phyloP scores from a whole-genome alignment of 208 protist species.

The Crithidia bombi region DNA sequence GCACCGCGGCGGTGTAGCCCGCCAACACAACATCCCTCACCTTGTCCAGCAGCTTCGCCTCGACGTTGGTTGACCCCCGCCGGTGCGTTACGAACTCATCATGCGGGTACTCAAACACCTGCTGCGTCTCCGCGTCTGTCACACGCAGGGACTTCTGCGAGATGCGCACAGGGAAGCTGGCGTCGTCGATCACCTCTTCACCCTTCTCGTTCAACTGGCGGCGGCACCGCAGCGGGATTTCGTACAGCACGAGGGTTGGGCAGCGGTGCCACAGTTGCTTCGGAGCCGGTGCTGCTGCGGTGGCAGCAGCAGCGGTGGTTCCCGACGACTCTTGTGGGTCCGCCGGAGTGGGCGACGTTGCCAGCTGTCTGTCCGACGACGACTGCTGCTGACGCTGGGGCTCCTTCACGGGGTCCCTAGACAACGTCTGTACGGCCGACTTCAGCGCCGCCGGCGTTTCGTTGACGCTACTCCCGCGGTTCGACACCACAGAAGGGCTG shows the following conservation, averaged over 20 bases:
- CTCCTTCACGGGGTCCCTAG: not conserved
- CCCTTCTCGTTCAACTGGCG: slow-evolving; percentile 21
- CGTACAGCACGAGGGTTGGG: slow-evolving; percentile 43
- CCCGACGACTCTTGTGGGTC: not conserved
- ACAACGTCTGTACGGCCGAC: not conserved
- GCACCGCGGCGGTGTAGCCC: slow-evolving; percentile 37
- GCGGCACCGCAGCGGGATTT: slow-evolving; percentile 41
- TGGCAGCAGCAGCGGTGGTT: not conserved
- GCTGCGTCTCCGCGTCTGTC: slow-evolving; percentile 19
- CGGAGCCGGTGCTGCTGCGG: not conserved
- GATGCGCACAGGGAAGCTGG: slow-evolving; percentile 32
- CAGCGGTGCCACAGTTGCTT: slow-evolving; percentile 25
- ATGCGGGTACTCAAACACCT: slow-evolving; percentile 27
- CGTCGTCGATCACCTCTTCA: slow-evolving; percentile 30
- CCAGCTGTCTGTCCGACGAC: not conserved
- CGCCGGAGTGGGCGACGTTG: not conserved
- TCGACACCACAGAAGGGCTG: not conserved
- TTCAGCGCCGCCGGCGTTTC: not conserved
- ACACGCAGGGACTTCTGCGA: slow-evolving; percentile 22
- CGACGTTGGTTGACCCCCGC: slow-evolving; percentile 30
- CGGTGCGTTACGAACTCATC: slow-evolving; percentile 52
- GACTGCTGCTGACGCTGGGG: slow-evolving; percentile 1
- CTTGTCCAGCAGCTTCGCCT: slow-evolving; percentile 41
- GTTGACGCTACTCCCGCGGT: not conserved
- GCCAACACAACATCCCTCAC: slow-evolving; percentile 25